Evolutionary conservation across 805 yeast genomes (phyloP), one percentile per base, ranked within the genome.

Genomic region (Wickerhamiella spandovensis): DNA sequence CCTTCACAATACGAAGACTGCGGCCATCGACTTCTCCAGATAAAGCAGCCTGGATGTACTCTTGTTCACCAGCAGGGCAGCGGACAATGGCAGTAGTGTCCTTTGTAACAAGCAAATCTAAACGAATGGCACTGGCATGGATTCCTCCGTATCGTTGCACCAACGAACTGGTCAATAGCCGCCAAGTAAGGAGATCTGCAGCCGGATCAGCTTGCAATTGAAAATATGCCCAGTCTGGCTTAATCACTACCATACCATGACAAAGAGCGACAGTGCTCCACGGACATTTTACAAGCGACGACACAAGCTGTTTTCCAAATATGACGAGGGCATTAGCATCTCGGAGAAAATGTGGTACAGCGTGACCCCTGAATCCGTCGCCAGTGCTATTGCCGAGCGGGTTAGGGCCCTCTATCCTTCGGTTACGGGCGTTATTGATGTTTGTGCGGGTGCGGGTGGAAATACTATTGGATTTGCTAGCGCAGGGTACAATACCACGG

Each of bases 361-460:
- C 50, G 95, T 87, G 5, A 89, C 97, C 0, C 89, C 95, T 0
- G 97, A 89, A 59, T 58, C 63, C 1, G 67, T 84, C 1, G 92
- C 95, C 81, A 55, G 54, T 4, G 58, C 56, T 3, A 70, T 67
- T 1, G 69, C 69, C 2, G 47, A 47, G 5, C 51, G 53, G 17
- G 47, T 58, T 3, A 32, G 24, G 8, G 32, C 48, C 12, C 43
- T 56, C 12, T 57, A 51, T 37, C 63, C 63, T 1, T 44, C 47
- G 3, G 50, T 46, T 2, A 66, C 15, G 1, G 24, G 50, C 1
- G 61, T 80, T 0, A 62, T 82, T 13, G 95, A 87, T 59, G 72
- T 84, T 1, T 84, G 85, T 58, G 80, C 90, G 55, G 95, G 95
- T 0, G 95, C 88, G 1, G 95, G 95, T 1, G 95, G 95, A 0